Percentiles rank a stretch among this genome's conserved stretches.
Conservation (phyloP, 345 rosid species). For the Lumnitzera racemosa region DNA sequence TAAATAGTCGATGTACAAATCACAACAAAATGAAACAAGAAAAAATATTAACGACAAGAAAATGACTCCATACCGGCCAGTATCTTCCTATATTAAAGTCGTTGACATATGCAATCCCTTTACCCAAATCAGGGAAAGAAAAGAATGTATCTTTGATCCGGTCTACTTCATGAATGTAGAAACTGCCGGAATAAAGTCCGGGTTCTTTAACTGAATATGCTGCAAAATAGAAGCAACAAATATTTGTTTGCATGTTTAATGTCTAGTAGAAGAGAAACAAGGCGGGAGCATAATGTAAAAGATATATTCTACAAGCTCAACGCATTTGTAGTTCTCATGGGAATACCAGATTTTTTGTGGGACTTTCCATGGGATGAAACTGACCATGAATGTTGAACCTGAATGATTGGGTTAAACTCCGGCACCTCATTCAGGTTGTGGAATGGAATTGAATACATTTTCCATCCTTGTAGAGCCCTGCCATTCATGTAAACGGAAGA, state of each 20-base stretch:
- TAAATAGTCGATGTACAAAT: too few species aligned
- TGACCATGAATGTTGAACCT: constrained; percentile 20
- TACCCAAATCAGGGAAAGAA: constrained; percentile 79
- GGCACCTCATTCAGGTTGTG: constrained; percentile 54
- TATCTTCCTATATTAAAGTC: constrained; percentile 83
- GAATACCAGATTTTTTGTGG: constrained; percentile 30
- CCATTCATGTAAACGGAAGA: constrained; percentile 67
- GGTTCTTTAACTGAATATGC: constrained; percentile 47
- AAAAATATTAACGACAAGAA: background rate
- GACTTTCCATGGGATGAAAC: constrained; percentile 15
- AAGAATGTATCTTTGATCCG: constrained; percentile 67
- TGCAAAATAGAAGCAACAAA: constrained; percentile 20
- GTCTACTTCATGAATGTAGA: constrained; percentile 32
- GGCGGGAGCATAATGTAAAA: too few species aligned
- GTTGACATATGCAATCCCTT: constrained; percentile 73
- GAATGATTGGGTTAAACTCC: constrained; percentile 28
- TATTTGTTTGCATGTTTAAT: too few species aligned
- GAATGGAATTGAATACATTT: constrained; percentile 70
- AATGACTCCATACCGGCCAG: constrained; percentile 59
- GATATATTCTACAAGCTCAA: too few species aligned
- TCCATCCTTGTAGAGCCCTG: constrained; percentile 58
- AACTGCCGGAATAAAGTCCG: constrained; percentile 54
- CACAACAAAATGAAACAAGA: background rate
- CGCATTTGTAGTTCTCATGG: background rate
- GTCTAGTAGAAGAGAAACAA: too few species aligned